These are phyloP conservation scores for Kwoniella pini DNA, from an alignment of 768 basidiomycete genomes.

Conservation along the genomic window DNA sequence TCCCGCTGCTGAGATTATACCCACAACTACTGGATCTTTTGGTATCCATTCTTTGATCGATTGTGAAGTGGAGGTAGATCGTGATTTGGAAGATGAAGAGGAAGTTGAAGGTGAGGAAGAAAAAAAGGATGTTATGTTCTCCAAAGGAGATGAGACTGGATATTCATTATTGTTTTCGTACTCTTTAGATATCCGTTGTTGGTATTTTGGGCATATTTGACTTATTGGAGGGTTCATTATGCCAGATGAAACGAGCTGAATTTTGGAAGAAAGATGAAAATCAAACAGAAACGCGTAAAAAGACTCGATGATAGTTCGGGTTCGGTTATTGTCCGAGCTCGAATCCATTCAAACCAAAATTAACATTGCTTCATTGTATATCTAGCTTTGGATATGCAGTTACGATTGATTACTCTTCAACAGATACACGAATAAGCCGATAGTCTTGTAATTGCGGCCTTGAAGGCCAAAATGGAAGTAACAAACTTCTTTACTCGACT, in stretches of 20 bases:
- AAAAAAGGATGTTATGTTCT: slow-evolving; percentile 25
- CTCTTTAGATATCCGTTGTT: not conserved
- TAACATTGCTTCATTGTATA: no score
- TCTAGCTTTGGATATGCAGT: no score
- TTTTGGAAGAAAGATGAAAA: not conserved
- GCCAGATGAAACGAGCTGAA: no score
- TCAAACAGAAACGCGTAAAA: not conserved
- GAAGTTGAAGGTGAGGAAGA: slow-evolving; percentile 17
- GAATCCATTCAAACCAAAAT: not conserved
- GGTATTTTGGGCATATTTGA: not conserved
- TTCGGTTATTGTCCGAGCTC: not conserved
- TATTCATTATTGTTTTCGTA: not conserved
- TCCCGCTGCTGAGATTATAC: slow-evolving; percentile 51
- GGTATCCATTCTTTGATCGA: slow-evolving; percentile 22
- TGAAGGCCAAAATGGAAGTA: slow-evolving; percentile 32
- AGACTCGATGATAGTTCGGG: not conserved
- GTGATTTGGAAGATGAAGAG: slow-evolving; percentile 13
- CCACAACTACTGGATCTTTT: slow-evolving; percentile 40
- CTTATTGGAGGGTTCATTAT: not conserved
- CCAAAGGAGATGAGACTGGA: slow-evolving; percentile 7
- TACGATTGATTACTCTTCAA: not conserved
- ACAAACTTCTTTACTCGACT: slow-evolving; percentile 46
- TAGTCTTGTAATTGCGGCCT: not conserved
- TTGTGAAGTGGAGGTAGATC: not conserved
- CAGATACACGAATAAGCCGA: not conserved